Conservation (phyloP, 2,329 filamentous ascomycete species). For the Conoideocrella luteorostrata region DNA sequence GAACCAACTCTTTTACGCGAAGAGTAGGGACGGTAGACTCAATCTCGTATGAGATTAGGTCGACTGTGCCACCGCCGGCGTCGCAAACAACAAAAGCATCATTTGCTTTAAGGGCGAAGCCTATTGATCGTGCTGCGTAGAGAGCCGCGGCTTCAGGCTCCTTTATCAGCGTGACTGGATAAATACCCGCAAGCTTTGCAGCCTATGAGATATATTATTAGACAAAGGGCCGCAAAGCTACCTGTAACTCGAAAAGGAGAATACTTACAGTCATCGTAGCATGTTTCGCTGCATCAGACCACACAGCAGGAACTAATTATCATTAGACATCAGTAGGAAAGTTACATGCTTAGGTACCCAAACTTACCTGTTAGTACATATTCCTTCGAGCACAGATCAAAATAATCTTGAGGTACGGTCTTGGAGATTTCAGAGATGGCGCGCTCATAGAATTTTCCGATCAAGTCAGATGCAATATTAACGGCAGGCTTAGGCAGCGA, state of each 20-base stretch:
- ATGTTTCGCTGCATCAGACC: slow-evolving; percentile 48
- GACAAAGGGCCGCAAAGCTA: too few species aligned
- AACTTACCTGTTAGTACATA: slow-evolving; percentile 37
- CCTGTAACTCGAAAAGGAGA: too few species aligned
- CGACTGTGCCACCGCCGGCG: slow-evolving; percentile 48
- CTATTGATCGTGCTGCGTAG: slow-evolving; percentile 38
- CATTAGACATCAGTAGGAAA: slow-evolving; percentile 39
- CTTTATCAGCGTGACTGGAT: slow-evolving; percentile 40
- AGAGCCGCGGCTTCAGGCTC: slow-evolving; percentile 48
- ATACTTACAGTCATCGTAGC: slow-evolving; percentile 28
- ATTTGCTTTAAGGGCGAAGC: slow-evolving; percentile 32
- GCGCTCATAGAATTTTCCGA: slow-evolving; percentile 16
- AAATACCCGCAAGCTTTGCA: slow-evolving; percentile 30
- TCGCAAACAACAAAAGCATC: slow-evolving; percentile 48
- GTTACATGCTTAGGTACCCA: slow-evolving; percentile 43
- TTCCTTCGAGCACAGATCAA: slow-evolving; percentile 16
- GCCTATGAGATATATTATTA: slow-evolving; percentile 18
- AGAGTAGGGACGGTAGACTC: slow-evolving; percentile 13
- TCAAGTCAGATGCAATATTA: slow-evolving; percentile 13
- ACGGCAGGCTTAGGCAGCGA: slow-evolving; percentile 12
- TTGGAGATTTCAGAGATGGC: slow-evolving; percentile 31
- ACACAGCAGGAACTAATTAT: slow-evolving; percentile 53
- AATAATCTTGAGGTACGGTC: slow-evolving; percentile 10
- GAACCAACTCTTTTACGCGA: slow-evolving; percentile 17
- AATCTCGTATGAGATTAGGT: slow-evolving; percentile 47